A percentile compares a stretch with the other conserved stretches of the same genome.
These are phyloP conservation scores for Pelargonium cotyledonis DNA, from an alignment of 441 rosid genomes.

Conservation along the genomic window DNA sequence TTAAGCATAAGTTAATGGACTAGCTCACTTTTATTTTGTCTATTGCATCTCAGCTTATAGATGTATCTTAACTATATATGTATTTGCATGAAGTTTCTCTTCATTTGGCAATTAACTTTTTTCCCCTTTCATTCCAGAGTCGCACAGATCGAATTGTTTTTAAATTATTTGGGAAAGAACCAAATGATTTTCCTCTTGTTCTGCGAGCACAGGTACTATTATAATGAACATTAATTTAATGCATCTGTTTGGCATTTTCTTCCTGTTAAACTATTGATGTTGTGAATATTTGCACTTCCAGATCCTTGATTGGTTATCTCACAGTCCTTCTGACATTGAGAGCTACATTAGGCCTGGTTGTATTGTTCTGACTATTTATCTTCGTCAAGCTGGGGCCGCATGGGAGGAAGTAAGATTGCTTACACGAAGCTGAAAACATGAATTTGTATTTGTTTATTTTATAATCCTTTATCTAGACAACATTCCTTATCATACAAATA, in stretches of 20 bases:
- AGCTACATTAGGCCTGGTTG: constrained; percentile 98
- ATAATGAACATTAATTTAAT: constrained; percentile 15
- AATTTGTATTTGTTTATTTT: constrained; percentile 8
- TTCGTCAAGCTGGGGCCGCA: constrained; percentile 69
- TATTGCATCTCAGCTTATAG: neutral
- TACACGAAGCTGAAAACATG: constrained; percentile 7
- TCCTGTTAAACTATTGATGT: constrained; percentile 15
- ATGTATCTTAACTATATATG: neutral
- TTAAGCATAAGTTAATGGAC: neutral
- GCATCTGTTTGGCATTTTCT: constrained; percentile 15
- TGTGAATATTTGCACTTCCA: constrained; percentile 31
- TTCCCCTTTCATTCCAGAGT: constrained; percentile 44
- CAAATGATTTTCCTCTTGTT: constrained; percentile 75
- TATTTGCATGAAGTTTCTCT: constrained; percentile 9
- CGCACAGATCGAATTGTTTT: constrained; percentile 84
- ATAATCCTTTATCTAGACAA: constrained; percentile 7
- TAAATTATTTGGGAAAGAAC: constrained; percentile 90
- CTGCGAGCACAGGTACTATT: constrained; percentile 70
- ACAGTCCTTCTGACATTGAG: constrained; percentile 95
- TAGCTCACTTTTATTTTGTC: neutral
- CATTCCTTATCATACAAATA: constrained; percentile 19
- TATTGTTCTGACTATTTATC: constrained; percentile 72
- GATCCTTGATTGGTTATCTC: constrained; percentile 87
- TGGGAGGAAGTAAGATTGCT: constrained; percentile 76
- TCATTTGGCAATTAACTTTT: constrained; percentile 7